Evolutionary conservation across 352 stramenopile species (phyloP), one percentile per base, ranked within the genome.

Genomic region (Pythium folliculosum): DNA sequence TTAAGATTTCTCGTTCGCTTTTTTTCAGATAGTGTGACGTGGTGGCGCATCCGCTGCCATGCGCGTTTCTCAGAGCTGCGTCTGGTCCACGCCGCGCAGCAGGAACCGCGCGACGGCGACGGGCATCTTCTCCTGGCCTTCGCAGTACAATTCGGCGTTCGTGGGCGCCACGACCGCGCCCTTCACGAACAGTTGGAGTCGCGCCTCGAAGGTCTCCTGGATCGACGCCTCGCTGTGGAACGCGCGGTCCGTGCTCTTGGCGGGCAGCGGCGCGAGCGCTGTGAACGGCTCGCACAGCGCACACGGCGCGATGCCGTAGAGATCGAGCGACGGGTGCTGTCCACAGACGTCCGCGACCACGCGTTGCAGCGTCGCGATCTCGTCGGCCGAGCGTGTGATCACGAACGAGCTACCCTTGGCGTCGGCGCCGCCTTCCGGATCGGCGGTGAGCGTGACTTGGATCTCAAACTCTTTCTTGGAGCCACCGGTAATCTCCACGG

Each of bases 81-180:
- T 63, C 44, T 63, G 57, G 30, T 63, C 44, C 25, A 63, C 57
- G 27, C 44, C 57, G 12, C 16, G 12, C 16, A 63, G 45, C 19
- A 63, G 44, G 17, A 63, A 63, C 27, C 25, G 44, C 3, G 57
- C 30, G 17, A 63, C 57, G 6, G 57, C 43, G 19, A 45, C 44
- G 0, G 57, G 57, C 1, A 63, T 27, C 19, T 45, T 23, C 44
- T n/a, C 27, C 23, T 47, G 23, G 7, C 43, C 57, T 55, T 63
- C 57, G 32, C 57, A 63, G 44, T 30, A 47, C 38, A 63, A 38
- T 6, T 54, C 30, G 23, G 25, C 57, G 30, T 63, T 63, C 9
- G 57, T 63, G 10, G 57, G 43, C 27, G 44, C 43, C 57, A 63
- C 57, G 57, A 63, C n/a, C 3, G 57, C 43, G 17, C 57, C 44